Conservation (phyloP, 2,329 filamentous ascomycete species). For the Scopulariopsis brevicaulis region DNA sequence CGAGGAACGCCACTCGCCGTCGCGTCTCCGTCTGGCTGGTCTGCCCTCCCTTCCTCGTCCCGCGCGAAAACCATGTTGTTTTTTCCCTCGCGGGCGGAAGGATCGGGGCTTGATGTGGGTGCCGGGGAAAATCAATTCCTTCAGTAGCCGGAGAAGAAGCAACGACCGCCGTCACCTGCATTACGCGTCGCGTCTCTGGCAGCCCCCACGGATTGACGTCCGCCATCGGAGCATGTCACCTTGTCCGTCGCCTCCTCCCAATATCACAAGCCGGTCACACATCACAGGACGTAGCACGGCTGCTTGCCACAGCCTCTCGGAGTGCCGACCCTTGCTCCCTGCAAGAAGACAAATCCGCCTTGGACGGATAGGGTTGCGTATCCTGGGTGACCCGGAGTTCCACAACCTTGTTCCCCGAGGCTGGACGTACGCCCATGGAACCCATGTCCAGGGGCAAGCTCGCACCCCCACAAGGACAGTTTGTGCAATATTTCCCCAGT, state of each 20-base stretch:
- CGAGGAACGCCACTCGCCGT: neutral
- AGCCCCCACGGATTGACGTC: neutral
- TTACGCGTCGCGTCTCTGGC: neutral
- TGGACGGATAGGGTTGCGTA: neutral
- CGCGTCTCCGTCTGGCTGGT: neutral
- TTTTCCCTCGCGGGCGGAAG: neutral
- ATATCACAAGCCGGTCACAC: neutral
- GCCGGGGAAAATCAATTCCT: neutral
- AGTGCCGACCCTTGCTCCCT: neutral
- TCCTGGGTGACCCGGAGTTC: neutral
- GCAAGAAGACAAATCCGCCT: neutral
- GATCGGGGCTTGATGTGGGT: neutral
- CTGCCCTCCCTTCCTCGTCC: neutral
- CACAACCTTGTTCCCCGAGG: neutral
- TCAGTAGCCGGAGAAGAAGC: neutral
- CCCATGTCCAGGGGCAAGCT: neutral
- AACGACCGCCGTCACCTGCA: neutral
- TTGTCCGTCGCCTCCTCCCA: neutral
- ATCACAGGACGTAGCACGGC: neutral
- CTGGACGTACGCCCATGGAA: neutral
- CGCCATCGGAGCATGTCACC: neutral
- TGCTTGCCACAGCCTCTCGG: neutral
- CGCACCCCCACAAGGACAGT: neutral
- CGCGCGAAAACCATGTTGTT: too few species aligned
- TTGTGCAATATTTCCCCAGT: neutral